A percentile compares a stretch with the other conserved stretches of the same genome.
These are phyloP conservation scores for Viola pubescens DNA, from an alignment of 441 rosid genomes.

Conservation along the genomic window DNA sequence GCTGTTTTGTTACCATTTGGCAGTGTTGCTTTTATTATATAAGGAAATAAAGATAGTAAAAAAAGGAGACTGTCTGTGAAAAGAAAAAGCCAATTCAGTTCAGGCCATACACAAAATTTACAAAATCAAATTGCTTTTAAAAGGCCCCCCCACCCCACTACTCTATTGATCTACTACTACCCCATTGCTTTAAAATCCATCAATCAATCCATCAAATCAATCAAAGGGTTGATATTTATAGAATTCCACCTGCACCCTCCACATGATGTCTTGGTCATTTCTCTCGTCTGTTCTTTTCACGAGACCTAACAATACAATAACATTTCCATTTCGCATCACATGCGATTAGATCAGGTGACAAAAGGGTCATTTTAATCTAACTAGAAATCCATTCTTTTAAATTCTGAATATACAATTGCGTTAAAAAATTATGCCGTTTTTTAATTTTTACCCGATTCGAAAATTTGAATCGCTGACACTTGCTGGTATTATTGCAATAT, in stretches of 20 bases:
- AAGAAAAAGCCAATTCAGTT: background rate
- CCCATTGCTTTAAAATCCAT: slow-evolving; percentile 8
- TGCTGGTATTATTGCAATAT: no score
- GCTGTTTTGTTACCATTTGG: background rate
- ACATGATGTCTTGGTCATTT: slow-evolving; percentile 7
- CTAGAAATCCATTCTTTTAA: background rate
- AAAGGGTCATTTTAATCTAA: no score
- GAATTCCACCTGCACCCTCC: slow-evolving; percentile 16
- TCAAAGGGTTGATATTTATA: slow-evolving; percentile 8
- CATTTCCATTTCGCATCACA: background rate
- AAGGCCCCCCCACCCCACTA: background rate
- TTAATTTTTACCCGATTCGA: no score
- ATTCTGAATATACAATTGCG: no score
- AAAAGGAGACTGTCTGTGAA: background rate
- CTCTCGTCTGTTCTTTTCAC: slow-evolving; percentile 17
- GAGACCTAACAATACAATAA: background rate
- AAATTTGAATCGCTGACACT: background rate
- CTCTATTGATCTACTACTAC: slow-evolving; percentile 3
- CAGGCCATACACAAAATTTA: no score
- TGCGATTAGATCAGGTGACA: background rate
- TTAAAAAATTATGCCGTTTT: no score
- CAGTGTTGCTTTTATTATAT: background rate
- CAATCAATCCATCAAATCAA: slow-evolving; percentile 13
- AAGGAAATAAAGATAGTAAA: background rate
- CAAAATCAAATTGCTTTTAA: background rate